Conservation (phyloP, 495 filamentous ascomycete genomes). For the Daldinia childiae region DNA sequence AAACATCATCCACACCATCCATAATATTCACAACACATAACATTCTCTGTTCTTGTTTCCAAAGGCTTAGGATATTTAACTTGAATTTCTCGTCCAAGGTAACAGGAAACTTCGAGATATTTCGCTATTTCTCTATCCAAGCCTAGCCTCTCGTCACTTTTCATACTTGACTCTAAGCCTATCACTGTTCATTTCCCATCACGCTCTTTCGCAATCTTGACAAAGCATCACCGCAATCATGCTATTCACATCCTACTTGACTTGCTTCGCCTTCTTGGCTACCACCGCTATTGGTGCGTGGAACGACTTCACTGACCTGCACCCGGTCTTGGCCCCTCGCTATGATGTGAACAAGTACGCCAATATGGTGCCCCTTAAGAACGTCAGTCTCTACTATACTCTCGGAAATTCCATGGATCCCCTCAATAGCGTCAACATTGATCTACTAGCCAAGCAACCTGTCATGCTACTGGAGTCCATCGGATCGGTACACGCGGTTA, state of each 20-base stretch:
- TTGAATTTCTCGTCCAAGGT: background rate
- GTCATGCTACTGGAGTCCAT: slow-evolving; percentile 44
- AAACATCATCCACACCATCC: background rate
- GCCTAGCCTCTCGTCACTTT: background rate
- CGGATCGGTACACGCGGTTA: slow-evolving; percentile 38
- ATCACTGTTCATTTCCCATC: background rate
- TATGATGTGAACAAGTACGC: slow-evolving; percentile 35
- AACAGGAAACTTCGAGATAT: background rate
- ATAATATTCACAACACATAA: background rate
- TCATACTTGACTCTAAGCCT: background rate
- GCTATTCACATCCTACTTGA: slow-evolving; percentile 7
- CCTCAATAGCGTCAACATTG: slow-evolving; percentile 38
- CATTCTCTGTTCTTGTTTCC: background rate
- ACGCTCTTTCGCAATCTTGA: slow-evolving; percentile 3
- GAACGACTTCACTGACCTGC: slow-evolving; percentile 38
- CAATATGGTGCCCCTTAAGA: slow-evolving; percentile 36
- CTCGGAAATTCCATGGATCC: slow-evolving; percentile 24
- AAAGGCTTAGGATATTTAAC: background rate
- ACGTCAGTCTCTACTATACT: slow-evolving; percentile 43
- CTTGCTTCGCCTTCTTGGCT: slow-evolving; percentile 10
- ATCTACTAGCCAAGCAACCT: slow-evolving; percentile 40
- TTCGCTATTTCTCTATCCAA: background rate
- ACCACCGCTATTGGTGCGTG: slow-evolving; percentile 6
- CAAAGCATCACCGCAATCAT: slow-evolving; percentile 10
- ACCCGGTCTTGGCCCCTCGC: slow-evolving; percentile 32